Conservation (phyloP, 2,329 filamentous ascomycete species). For the Penicillium sp. region DNA sequence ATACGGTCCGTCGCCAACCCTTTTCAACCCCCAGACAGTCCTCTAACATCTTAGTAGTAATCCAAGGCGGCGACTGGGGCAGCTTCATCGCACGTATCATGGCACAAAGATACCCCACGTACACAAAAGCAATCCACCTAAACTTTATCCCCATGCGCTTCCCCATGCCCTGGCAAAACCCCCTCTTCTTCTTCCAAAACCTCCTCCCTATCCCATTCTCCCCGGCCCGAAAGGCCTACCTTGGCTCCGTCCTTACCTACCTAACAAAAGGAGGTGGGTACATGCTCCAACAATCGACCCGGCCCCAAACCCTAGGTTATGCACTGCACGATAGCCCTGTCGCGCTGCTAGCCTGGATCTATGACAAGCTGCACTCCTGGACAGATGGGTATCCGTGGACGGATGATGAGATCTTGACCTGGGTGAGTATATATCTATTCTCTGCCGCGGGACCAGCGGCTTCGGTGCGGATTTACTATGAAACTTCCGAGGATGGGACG, state of each 20-base stretch:
- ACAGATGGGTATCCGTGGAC: conserved; percentile 74
- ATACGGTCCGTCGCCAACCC: conserved; percentile 50
- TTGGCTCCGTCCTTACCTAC: conserved; percentile 31
- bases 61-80: conserved; percentile 75
- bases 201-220: conserved; percentile 38
- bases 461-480: conserved; percentile 74
- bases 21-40: background rate
- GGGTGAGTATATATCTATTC: conserved; percentile 76
- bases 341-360: conserved; percentile 75
- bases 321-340: conserved; percentile 72
- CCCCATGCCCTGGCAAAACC: conserved; percentile 58
- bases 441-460: conserved; percentile 71
- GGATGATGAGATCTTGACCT: conserved; percentile 76
- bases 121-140: conserved; percentile 65
- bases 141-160: conserved; percentile 60
- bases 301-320: conserved; percentile 75
- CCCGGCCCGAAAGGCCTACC: conserved; percentile 26
- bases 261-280: conserved; percentile 53
- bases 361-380: conserved; percentile 81
- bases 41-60: conserved; percentile 29
- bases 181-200: conserved; percentile 55
- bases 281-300: conserved; percentile 64
- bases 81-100: conserved; percentile 67
- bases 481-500: conserved; percentile 49
- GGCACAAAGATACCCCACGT: conserved; percentile 61